Conservation (phyloP, 768 basidiomycete genomes). For the Boletus sensibilis region DNA sequence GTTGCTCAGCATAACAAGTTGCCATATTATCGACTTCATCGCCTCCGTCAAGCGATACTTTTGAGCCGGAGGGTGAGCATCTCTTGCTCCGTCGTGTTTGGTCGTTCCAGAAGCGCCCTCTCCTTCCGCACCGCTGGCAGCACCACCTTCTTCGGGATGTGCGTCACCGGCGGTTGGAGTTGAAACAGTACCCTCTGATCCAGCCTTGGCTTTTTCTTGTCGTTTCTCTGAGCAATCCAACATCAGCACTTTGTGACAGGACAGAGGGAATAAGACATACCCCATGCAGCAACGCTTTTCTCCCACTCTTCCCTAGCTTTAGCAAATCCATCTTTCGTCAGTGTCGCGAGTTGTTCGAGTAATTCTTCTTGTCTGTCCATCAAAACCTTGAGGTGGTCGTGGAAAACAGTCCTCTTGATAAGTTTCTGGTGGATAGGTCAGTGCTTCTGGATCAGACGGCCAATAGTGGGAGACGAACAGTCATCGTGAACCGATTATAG, state of each 20-base stretch:
- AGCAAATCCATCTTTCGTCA: conserved; percentile 64
- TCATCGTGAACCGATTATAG: conserved; percentile 96
- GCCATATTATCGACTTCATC: conserved; percentile 81
- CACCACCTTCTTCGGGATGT: conserved; percentile 34
- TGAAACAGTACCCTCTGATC: conserved; percentile 35
- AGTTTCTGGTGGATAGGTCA: conserved; percentile 63
- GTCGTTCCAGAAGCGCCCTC: conserved; percentile 17
- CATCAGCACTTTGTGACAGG: not conserved
- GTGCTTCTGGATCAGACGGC: not conserved
- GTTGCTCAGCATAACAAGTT: conserved; percentile 77
- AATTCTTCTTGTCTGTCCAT: conserved; percentile 66
- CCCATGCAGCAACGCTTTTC: conserved; percentile 66
- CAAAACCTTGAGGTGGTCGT: conserved; percentile 66
- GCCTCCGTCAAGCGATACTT: conserved; percentile 76
- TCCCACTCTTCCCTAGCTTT: conserved; percentile 79
- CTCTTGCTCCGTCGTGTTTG: conserved; percentile 35
- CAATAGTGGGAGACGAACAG: conserved; percentile 42
- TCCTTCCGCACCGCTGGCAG: conserved; percentile 27
- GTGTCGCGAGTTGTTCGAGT: conserved; percentile 55
- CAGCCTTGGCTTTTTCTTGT: conserved; percentile 53
- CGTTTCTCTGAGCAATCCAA: conserved; percentile 39
- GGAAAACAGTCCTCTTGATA: conserved; percentile 85
- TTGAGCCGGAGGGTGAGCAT: conserved; percentile 65
- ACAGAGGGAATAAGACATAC: conserved; percentile 35
- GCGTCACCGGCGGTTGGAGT: conserved; percentile 25